Percentiles rank a stretch among this genome's conserved stretches.
Evolutionary conservation across 2,329 filamentous ascomycete species (phyloP).

Genomic region (Fusarium sarcochroum): DNA sequence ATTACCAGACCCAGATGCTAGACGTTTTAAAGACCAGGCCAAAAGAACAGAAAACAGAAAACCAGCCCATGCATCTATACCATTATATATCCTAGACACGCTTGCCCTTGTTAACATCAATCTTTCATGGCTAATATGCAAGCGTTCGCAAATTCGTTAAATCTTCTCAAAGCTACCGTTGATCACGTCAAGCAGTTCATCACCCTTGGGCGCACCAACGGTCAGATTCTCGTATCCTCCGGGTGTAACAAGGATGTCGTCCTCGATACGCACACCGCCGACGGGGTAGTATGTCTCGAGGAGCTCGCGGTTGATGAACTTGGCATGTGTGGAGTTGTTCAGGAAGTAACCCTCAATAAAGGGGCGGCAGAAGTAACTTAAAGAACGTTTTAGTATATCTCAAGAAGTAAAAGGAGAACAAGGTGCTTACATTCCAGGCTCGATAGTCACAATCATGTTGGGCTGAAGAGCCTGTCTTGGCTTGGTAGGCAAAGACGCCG

Average conservation of each 20-base stretch:
- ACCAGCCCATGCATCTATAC: slow-evolving; percentile 1
- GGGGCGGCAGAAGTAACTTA: slow-evolving; percentile 79
- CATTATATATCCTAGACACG: slow-evolving; percentile 4
- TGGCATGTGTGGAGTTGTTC: slow-evolving; percentile 68
- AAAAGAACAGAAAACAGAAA: neutral
- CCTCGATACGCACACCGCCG: slow-evolving; percentile 93
- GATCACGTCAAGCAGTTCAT: slow-evolving; percentile 76
- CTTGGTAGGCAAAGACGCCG: slow-evolving; percentile 49
- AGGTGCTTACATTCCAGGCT: slow-evolving; percentile 75
- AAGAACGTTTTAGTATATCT: slow-evolving; percentile 1
- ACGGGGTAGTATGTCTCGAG: slow-evolving; percentile 81
- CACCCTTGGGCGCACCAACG: slow-evolving; percentile 77
- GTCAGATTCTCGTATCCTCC: slow-evolving; percentile 88
- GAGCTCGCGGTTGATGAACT: slow-evolving; percentile 75
- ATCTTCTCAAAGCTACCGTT: slow-evolving; percentile 55
- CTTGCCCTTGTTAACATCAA: neutral
- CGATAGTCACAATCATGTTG: slow-evolving; percentile 82
- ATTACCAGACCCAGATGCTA: neutral
- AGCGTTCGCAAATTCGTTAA: slow-evolving; percentile 14
- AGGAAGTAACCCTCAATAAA: slow-evolving; percentile 80
- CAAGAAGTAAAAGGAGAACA: neutral
- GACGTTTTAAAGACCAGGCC: neutral
- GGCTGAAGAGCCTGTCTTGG: slow-evolving; percentile 63
- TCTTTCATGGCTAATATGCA: neutral
- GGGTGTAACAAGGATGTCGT: slow-evolving; percentile 86